Evolutionary conservation across 495 filamentous ascomycete species (phyloP), one percentile per base, ranked within the genome.

Genomic region (Neurospora sp.): DNA sequence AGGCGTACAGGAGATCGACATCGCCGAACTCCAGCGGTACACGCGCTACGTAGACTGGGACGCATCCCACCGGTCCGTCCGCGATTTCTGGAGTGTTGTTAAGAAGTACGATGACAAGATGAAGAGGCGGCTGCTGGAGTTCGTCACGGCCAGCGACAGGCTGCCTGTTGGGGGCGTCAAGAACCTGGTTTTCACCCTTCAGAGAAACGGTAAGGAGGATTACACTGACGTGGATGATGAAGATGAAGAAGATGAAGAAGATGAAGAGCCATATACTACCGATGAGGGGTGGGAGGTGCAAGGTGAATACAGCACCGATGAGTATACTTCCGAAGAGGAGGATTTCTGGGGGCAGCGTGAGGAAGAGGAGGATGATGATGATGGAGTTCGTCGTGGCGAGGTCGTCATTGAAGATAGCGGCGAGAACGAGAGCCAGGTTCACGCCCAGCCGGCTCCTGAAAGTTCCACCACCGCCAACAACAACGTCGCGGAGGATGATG

Each of bases 131-230:
- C 83, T 99, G 68, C 84, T 99, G 71, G 94, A 98, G 79, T 99
- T 99, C 75, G 94, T 98, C 31, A 99, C 96, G 31, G 94, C 94
- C 4, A 94, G 91, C 80, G 94, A 97, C 79, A 89, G 96, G 9
- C 85, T 98, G 7, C 96, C 96, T 0, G 92, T 97, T 1, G 93
- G 91, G 44, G 95, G 95, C 12, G 87, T 93, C 73, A 85, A 86
- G 73, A 92, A 90, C 73, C 84, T 98, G 68, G 88, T 90, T 82
- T 98, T 99, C 80, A 87, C 90, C 40, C 84, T 99, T 40, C 90
- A 94, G 82, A 90, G 88, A 75, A 93, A 93, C 78, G 94, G 93
- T 9, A 87, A 87, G 65, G 89, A 89, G 71, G 87, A 91, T 73
- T 82, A 83, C 18, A 65, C 44, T 40, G 70, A 68, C 6, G 31